Base-by-base conservation (phyloP, 1,139 yeast genomes). In the Chernovozyma aurita region DNA sequence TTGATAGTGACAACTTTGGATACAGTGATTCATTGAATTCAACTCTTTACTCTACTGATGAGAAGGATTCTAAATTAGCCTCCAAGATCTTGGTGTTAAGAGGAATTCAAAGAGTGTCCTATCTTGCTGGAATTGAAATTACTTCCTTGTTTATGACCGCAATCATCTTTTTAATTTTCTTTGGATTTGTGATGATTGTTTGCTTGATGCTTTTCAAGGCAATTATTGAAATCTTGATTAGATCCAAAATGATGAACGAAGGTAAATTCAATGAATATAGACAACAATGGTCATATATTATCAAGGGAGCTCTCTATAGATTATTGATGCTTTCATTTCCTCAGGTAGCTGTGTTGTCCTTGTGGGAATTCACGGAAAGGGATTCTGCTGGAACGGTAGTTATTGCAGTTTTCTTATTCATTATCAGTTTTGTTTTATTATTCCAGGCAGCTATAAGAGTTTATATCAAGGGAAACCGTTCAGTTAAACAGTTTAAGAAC, bases 51-150 rank as follows among this genome's bases (percentile, higher is more conserved):
- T 82, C 95, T 24, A 79, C 87, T 3, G 64, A 85, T 56, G 95
- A 88, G 58, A 74, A 76, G 45, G 76, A 78, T 42, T 56, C 70
- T 4, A 57, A 69, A 40, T 52, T 75, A 33, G 53, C 78, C 1
- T 67, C 84, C 12, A 83, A 82, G 53, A 85, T 87, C 34, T 70
- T 90, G 53, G 82, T 90, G 27, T 65, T 92, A 38, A 76, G 95
- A 56, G 98, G 98, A 46, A 81, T 94, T 45, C 88, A 87, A 60
- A 80, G 98, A 61, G 96, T 90, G 7, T 81, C 97, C 0, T 92
- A 70, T 56, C 65, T 82, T 47, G 87, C 96, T 8, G 76, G 77
- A 28, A 88, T 92, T 49, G 98, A 92, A 62, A 71, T 87, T 47
- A 83, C 97, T 18, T 80, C 79, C 53, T 61, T 94, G 42, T 94